Evolutionary conservation across 306 rosid genomes (phyloP), one percentile per base, ranked within the genome.

Genomic region (Gastrolobium villosum): DNA sequence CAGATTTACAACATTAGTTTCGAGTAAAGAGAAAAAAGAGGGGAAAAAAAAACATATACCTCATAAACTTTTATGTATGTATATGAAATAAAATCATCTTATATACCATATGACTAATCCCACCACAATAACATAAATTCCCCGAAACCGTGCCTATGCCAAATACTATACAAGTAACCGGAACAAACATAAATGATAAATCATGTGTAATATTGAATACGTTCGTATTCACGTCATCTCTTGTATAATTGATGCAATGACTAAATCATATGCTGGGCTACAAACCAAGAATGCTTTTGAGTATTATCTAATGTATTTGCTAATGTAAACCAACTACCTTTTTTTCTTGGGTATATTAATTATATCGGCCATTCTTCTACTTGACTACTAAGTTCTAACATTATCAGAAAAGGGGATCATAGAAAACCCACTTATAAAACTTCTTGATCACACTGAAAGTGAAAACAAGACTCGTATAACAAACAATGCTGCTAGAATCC

Each of bases 401-500:
- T 80, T 77, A 81, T 77, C 77, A 57, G 62, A 81, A 76, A 76
- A 79, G 62, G 85, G 76, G 74, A 73, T 68, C 28, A 15, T 10
- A 77, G 70, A 84, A 86, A 88, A 70, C 77, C 86, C 81, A 74
- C 76, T 72, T 10, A 11, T 7, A 88, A 83, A 84, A 75, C 80
- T 65, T 59, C 53, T 10, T 66, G 72, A 65, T 83, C 85, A 83
- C 5, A 66, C 7, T 52, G 57, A 46, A 39, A 77, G 48, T 50
- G 46, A 35, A 81, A 84, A 72, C 45, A 74, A 52, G 32, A 55
- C 76, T 73, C 78, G 81, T 65, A 81, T 14, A 50, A 88, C 26
- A 13, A 79, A 49, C 72, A 76, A 55, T 86, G 86, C 60, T 34
- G 72, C 26, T 37, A 84, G 55, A 44, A 53, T 9, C 82, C 75